phyloP scores from a whole-genome alignment of 2,329 filamentous ascomycete species.

The Tolypocladium paradoxum region DNA sequence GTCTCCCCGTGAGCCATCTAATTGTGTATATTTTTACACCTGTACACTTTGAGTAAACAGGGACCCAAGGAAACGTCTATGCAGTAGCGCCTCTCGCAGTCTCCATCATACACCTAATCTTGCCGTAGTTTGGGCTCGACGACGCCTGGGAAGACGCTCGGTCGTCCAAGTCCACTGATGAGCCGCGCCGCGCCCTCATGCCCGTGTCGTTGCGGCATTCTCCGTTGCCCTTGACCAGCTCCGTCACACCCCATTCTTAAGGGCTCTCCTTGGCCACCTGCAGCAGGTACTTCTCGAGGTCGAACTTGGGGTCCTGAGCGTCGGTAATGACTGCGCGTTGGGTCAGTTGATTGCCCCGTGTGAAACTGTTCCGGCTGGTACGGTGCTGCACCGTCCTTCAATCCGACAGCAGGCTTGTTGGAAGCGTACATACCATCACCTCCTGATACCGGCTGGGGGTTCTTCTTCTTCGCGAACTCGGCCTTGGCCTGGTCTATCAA shows the following conservation, averaged over 20 bases:
- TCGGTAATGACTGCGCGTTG: constrained; percentile 34
- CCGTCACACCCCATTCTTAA: constrained; percentile 18
- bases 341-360: constrained; percentile 8
- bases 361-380: not conserved
- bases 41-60: constrained; percentile 35
- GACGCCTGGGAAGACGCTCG: constrained; percentile 1
- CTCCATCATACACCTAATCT: constrained; percentile 21
- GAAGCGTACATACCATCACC: constrained; percentile 19
- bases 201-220: not conserved
- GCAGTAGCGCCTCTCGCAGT: constrained; percentile 31
- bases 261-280: constrained; percentile 45
- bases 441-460: constrained; percentile 28
- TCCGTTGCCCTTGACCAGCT: not conserved
- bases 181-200: not conserved
- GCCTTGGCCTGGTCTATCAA: constrained; percentile 90
- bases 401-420: not conserved
- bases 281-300: constrained; percentile 76
- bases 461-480: constrained; percentile 72
- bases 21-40: constrained; percentile 42
- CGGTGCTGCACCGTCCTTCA: not conserved
- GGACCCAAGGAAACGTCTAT: constrained; percentile 38
- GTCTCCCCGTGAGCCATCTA: constrained; percentile 25
- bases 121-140: constrained; percentile 11
- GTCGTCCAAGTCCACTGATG: constrained; percentile 1
- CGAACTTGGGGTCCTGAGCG: constrained; percentile 79